Evolutionary conservation across 73 alveolate species (phyloP).

Genomic region (Breviolum minutum): DNA sequence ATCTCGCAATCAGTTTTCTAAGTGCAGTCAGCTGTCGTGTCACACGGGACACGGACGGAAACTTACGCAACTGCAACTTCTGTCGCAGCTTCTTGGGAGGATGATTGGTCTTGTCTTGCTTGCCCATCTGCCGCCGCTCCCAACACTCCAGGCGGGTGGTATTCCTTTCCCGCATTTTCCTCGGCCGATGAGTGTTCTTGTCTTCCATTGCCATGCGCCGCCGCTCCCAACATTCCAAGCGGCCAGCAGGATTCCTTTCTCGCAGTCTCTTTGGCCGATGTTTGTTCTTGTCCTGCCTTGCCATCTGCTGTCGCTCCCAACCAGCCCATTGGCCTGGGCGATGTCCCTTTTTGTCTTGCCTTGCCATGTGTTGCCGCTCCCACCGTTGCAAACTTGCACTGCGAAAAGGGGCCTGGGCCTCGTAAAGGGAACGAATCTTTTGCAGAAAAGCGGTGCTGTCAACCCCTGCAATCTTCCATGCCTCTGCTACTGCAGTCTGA

Average conservation of each 20-base stretch:
- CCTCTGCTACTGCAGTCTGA: not conserved
- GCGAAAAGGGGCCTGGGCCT: not conserved
- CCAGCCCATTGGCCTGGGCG: not conserved
- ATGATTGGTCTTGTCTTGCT: not conserved
- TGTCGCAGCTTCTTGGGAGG: not conserved
- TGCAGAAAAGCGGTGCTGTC: not conserved
- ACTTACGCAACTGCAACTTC: not conserved
- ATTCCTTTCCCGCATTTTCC: not conserved
- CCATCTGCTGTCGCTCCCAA: not conserved
- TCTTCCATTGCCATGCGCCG: constrained; percentile 18
- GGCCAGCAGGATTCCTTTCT: not conserved
- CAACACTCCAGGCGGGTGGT: too few species aligned
- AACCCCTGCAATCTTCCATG: not conserved
- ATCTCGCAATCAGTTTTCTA: not conserved
- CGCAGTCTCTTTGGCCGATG: not conserved
- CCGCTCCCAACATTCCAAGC: not conserved
- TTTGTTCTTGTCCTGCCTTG: constrained; percentile 19
- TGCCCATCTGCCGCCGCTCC: not conserved
- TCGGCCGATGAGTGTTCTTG: not conserved
- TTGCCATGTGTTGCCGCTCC: constrained; percentile 36
- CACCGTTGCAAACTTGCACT: not conserved
- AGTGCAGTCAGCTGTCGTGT: not conserved
- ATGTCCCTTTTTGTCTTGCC: not conserved
- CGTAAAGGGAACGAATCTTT: not conserved
- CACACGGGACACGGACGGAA: not conserved